phyloP scores from a whole-genome alignment of 352 stramenopile species.

The Pythium pyrilobum region DNA sequence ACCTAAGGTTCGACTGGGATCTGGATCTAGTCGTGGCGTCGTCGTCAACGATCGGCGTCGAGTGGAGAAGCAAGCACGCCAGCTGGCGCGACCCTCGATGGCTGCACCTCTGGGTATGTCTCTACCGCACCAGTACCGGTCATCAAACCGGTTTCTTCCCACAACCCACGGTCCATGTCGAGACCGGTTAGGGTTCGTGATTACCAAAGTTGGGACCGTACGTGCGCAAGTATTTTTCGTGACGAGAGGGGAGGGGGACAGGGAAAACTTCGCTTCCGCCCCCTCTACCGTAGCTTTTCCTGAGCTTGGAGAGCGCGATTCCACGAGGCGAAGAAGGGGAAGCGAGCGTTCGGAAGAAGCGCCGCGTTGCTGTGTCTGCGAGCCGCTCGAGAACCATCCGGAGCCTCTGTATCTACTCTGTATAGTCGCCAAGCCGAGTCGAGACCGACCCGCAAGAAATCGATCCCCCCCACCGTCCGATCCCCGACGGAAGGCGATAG shows the following conservation, averaged over 20 bases:
- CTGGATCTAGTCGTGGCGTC: no score
- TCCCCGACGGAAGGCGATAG: background rate
- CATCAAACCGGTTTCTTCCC: background rate
- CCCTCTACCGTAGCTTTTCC: slow-evolving; percentile 1
- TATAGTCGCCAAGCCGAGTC: no score
- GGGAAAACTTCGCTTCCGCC: slow-evolving; percentile 6
- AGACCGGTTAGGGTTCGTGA: slow-evolving; percentile 16
- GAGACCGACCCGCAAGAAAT: no score
- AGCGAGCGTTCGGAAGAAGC: background rate
- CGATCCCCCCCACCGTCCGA: no score
- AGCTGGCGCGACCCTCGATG: background rate
- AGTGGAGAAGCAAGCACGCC: background rate
- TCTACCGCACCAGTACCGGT: slow-evolving; percentile 7
- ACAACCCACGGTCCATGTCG: background rate
- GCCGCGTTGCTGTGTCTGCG: background rate
- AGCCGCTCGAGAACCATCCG: no score
- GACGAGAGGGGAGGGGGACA: slow-evolving; percentile 2
- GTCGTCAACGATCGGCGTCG: no score
- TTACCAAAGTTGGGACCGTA: background rate
- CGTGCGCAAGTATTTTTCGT: slow-evolving; percentile 10
- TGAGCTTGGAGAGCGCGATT: background rate
- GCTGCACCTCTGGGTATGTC: background rate
- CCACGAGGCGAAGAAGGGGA: background rate
- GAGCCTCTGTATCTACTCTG: background rate
- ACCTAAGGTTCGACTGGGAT: no score